Evolutionary conservation across 305 asterid species (phyloP).

Genomic region (Solanum hybrid): DNA sequence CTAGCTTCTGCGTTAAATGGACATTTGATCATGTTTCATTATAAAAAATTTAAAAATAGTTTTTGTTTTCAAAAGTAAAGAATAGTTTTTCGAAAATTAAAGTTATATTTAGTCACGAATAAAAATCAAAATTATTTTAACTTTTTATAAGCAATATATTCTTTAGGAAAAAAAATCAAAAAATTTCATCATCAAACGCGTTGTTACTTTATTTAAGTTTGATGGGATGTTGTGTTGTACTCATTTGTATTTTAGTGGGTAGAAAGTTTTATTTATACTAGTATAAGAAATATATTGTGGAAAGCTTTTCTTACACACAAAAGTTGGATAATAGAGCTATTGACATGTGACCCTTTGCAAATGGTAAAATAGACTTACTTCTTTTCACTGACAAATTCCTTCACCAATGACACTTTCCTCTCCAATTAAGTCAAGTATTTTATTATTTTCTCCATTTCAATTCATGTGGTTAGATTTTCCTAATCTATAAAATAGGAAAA

Average conservation of each 20-base stretch:
- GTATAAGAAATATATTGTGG: neutral
- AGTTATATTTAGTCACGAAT: too few relatives aligned
- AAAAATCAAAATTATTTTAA: too few relatives aligned
- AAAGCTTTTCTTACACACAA: constrained; percentile 13
- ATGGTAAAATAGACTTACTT: neutral
- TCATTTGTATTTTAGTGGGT: constrained; percentile 22
- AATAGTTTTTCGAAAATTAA: too few relatives aligned
- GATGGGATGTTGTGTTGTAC: constrained; percentile 27
- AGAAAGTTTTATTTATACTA: neutral
- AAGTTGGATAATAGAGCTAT: neutral
- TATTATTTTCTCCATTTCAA: neutral
- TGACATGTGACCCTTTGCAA: neutral
- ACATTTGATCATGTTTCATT: neutral
- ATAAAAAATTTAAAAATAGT: too few relatives aligned
- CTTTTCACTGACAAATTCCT: neutral
- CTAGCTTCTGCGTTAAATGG: neutral
- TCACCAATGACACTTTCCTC: neutral
- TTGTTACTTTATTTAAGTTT: constrained; percentile 1
- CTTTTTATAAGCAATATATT: neutral
- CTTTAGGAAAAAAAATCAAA: too few relatives aligned
- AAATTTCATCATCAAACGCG: neutral
- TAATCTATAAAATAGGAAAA: neutral
- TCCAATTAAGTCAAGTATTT: neutral
- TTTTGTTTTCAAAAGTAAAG: too few relatives aligned
- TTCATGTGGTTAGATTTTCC: neutral